Base-by-base conservation (phyloP, 2,329 filamentous ascomycete genomes). In the Pseudophaeomoniella oleicola region DNA sequence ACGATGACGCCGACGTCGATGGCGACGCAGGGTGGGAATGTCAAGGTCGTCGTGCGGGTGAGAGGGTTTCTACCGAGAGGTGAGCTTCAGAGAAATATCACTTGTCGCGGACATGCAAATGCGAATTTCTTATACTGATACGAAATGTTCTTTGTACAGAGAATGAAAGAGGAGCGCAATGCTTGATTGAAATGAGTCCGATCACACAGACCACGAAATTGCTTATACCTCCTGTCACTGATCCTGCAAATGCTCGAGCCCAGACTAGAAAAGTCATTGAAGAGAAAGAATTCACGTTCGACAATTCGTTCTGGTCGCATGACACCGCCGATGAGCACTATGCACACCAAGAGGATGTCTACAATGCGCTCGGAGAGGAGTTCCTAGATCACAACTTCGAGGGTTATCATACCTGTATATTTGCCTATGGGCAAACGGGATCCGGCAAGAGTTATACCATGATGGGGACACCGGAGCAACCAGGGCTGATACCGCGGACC, bases 331-430 rank as follows among this genome's bases (percentile, higher is more conserved):
- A 94, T 53, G 65, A 75, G 19, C 84, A 94, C 60, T 98, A 94
- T 55, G 87, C 90, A 3, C 72, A 80, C 42, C 90, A 98, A 56
- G 83, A 86, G 50, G 83, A 94, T 50, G 81, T 98, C 38, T 96
- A 98, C 67, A 84, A 90, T 52, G 81, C 81, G 40, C 71, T 98
- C 16, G 90, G 90, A 38, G 86, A 94, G 57, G 90, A 96, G 53
- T 96, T 98, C 48, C 71, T 98, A 43, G 90, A 98, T 58, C 90
- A 98, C 69, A 98, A 98, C 63, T 98, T 98, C 51, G 87, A 94
- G 55, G 90, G 90, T 44, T 98, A 98, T 63, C 88, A 98, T 60
- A 98, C 90, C 0, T 98, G 90, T 58, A 98, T 98, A 48, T 96
- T 98, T 54, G 90, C 90, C 42, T 96, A 98, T 52, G 90, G 90